Evolutionary conservation across 805 yeast species (phyloP).

Genomic region (Wickerhamomyces bisporus): DNA sequence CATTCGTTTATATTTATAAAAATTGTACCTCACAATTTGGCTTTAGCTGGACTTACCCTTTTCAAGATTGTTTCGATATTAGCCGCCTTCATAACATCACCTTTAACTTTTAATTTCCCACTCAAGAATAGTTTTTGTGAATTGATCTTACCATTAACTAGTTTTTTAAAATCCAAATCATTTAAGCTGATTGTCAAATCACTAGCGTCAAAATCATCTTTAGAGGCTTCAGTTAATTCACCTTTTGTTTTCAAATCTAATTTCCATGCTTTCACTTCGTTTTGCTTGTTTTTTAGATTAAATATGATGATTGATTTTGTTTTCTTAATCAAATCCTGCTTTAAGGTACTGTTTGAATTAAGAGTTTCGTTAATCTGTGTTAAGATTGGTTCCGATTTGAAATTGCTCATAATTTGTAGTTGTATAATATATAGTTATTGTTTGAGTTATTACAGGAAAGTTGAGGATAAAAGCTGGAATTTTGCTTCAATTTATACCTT

Average conservation of each 20-base stretch:
- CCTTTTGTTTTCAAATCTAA: slow-evolving; percentile 65
- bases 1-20: no score
- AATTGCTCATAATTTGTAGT: slow-evolving; percentile 2
- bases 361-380: slow-evolving; percentile 18
- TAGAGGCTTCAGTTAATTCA: slow-evolving; percentile 31
- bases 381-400: slow-evolving; percentile 23
- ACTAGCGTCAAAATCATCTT: slow-evolving; percentile 39
- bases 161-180: slow-evolving; percentile 66
- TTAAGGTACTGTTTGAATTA: slow-evolving; percentile 10
- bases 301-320: slow-evolving; percentile 63
- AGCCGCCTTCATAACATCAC: slow-evolving; percentile 88
- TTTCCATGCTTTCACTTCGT: slow-evolving; percentile 54
- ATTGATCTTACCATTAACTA: slow-evolving; percentile 74
- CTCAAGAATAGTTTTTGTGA: slow-evolving; percentile 81
- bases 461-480: not conserved
- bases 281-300: slow-evolving; percentile 56
- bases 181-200: slow-evolving; percentile 63
- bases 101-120: slow-evolving; percentile 83
- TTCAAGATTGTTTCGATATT: slow-evolving; percentile 66
- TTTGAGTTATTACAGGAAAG: no score
- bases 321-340: slow-evolving; percentile 20
- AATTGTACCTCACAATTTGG: slow-evolving; percentile 39
- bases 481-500: not conserved
- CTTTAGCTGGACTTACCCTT: slow-evolving; percentile 38
- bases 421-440: no score